Percentiles rank a stretch among this genome's conserved stretches.
Evolutionary conservation across 2,329 filamentous ascomycete genomes (phyloP).

Genomic region (Arthrobotrys iridis): DNA sequence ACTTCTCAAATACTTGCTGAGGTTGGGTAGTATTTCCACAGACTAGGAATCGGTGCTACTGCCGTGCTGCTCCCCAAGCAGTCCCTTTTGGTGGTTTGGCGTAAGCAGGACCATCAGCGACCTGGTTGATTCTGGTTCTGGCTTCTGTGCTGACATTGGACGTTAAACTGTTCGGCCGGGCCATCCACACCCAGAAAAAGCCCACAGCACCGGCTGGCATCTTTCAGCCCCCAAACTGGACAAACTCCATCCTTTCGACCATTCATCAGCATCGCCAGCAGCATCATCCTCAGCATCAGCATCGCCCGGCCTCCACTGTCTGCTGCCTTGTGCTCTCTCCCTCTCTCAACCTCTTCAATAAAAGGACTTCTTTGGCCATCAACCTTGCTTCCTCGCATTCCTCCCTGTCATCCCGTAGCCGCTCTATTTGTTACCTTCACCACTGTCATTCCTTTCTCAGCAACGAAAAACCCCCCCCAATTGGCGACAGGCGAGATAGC

Average conservation of each 20-base stretch:
- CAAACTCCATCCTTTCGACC: slow-evolving; percentile 12
- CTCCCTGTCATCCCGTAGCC: background rate
- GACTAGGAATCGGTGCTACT: background rate
- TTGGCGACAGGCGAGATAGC: slow-evolving; percentile 27
- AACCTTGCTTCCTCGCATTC: background rate
- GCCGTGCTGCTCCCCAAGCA: background rate
- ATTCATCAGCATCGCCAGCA: background rate
- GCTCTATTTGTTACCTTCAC: background rate
- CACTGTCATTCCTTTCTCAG: slow-evolving; percentile 30
- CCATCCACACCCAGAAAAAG: background rate
- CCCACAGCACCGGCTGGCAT: background rate
- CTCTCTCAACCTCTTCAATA: background rate
- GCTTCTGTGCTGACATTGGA: slow-evolving; percentile 47
- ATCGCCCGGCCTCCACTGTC: background rate
- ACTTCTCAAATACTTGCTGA: no score
- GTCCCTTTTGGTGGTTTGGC: slow-evolving; percentile 24
- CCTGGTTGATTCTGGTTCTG: no score
- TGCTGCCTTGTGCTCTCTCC: background rate
- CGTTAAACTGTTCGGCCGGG: no score
- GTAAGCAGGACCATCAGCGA: slow-evolving; percentile 32
- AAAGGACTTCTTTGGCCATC: background rate
- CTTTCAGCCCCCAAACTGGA: slow-evolving; percentile 29
- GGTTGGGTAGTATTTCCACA: no score
- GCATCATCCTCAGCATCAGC: background rate
- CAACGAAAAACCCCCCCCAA: background rate